Evolutionary conservation across 1,284 basidiomycete genomes (phyloP).

Genomic region (Agaricales sp.): DNA sequence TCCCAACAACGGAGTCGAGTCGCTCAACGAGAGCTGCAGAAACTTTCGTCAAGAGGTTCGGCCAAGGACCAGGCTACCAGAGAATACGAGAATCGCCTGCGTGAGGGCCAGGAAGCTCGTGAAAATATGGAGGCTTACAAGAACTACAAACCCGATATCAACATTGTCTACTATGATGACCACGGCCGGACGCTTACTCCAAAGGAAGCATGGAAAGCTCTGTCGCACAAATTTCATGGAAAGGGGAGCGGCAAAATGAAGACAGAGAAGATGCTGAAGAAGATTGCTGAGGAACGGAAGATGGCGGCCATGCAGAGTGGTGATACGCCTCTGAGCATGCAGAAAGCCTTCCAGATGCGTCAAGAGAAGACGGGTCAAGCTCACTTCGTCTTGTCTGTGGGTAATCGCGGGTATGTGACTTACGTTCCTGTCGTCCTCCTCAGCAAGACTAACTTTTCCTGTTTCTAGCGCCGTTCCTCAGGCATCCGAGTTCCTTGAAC

Average conservation of each 20-base stretch:
- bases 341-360: constrained; percentile 78
- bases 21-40: constrained; percentile 74
- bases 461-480: constrained; percentile 68
- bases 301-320: constrained; percentile 84
- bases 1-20: constrained; percentile 72
- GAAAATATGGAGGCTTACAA: constrained; percentile 79
- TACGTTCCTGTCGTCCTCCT: constrained; percentile 4
- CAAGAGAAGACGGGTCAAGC: constrained; percentile 91
- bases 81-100: constrained; percentile 87
- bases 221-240: constrained; percentile 94
- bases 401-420: constrained; percentile 75
- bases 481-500: constrained; percentile 65
- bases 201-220: constrained; percentile 96
- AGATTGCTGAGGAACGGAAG: constrained; percentile 91
- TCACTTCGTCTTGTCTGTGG: constrained; percentile 88
- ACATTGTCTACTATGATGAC: constrained; percentile 95
- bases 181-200: constrained; percentile 83
- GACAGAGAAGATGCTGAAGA: constrained; percentile 88
- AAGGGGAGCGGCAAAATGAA: constrained; percentile 92
- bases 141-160: constrained; percentile 94
- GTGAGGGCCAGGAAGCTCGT: constrained; percentile 87
- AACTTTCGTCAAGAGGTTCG: constrained; percentile 62
- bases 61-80: constrained; percentile 90
- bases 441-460: constrained; percentile 8
- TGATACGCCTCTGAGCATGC: constrained; percentile 91